phyloP scores from a whole-genome alignment of 768 basidiomycete species.

The Trametes cingulata region DNA sequence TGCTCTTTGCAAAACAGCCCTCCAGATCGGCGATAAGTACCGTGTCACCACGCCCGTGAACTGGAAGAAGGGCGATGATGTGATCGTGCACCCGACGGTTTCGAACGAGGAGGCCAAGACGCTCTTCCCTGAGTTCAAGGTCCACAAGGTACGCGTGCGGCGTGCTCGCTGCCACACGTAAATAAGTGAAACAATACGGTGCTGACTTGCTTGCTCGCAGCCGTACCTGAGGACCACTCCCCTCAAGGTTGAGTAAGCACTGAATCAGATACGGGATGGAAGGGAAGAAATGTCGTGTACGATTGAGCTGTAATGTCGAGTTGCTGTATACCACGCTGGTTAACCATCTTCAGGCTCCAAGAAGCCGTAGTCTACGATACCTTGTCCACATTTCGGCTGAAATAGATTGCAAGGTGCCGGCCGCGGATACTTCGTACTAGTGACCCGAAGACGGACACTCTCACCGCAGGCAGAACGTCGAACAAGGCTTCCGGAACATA shows the following conservation, averaged over 20 bases:
- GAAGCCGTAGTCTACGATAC: no score
- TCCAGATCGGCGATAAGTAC: conserved; percentile 89
- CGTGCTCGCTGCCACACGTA: neutral
- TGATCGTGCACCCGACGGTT: conserved; percentile 88
- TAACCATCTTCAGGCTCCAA: no score
- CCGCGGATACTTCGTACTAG: no score
- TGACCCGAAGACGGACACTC: no score
- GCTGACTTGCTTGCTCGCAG: conserved; percentile 38
- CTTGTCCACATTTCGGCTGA: no score
- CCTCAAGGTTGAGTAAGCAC: conserved; percentile 39
- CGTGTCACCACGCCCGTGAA: conserved; percentile 89
- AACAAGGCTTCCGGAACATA: no score
- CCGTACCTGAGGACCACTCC: conserved; percentile 88
- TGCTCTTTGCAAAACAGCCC: conserved; percentile 41
- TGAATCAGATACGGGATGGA: conserved; percentile 65
- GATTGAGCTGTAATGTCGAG: neutral
- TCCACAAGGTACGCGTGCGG: conserved; percentile 64
- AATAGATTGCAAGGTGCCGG: no score
- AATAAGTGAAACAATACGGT: neutral
- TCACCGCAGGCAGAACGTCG: no score
- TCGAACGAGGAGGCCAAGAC: conserved; percentile 86
- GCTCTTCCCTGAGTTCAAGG: conserved; percentile 81
- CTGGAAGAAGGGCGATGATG: conserved; percentile 92
- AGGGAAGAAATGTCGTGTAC: conserved; percentile 30
- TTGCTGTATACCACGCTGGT: conserved; percentile 34